Conservation (phyloP, 768 basidiomycete species). For the Rhizopogon roseolus region DNA sequence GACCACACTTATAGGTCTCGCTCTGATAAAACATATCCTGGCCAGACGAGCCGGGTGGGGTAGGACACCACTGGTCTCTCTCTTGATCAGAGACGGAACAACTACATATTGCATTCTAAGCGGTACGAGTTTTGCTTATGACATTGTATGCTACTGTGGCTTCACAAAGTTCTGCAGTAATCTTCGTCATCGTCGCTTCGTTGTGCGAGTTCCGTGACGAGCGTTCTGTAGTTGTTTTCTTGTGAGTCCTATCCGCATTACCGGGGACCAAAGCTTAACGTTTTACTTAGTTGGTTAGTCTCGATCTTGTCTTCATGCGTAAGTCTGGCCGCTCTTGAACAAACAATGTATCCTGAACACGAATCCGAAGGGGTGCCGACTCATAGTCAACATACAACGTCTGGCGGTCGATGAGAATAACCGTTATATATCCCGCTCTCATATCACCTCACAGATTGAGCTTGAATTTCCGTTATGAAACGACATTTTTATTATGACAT, state of each 20-base stretch:
- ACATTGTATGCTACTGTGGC: neutral
- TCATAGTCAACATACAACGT: slow-evolving; percentile 20
- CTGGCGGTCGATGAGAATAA: neutral
- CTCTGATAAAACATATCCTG: slow-evolving; percentile 29
- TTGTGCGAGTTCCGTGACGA: neutral
- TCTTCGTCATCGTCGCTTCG: neutral
- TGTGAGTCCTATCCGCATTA: slow-evolving; percentile 7
- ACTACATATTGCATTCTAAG: slow-evolving; percentile 39
- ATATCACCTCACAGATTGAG: slow-evolving; percentile 1
- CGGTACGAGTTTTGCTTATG: slow-evolving; percentile 18
- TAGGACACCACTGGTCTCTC: slow-evolving; percentile 32
- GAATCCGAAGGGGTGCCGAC: slow-evolving; percentile 14
- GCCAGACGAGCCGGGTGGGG: slow-evolving; percentile 35
- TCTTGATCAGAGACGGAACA: slow-evolving; percentile 42
- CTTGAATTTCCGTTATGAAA: neutral
- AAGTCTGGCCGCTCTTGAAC: slow-evolving; percentile 1
- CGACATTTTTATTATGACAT: neutral
- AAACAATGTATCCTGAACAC: neutral
- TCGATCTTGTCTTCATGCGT: slow-evolving; percentile 12
- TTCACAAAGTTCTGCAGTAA: neutral
- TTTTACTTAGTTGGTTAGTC: slow-evolving; percentile 8
- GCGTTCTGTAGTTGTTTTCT: slow-evolving; percentile 1
- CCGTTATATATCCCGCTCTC: neutral
- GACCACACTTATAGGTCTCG: slow-evolving; percentile 34
- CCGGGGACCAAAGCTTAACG: neutral